Percentiles rank a stretch among this genome's conserved stretches.
These are phyloP conservation scores for Aegilops speltoides DNA, from an alignment of 176 grass and related monocot species.

Conservation along the genomic window DNA sequence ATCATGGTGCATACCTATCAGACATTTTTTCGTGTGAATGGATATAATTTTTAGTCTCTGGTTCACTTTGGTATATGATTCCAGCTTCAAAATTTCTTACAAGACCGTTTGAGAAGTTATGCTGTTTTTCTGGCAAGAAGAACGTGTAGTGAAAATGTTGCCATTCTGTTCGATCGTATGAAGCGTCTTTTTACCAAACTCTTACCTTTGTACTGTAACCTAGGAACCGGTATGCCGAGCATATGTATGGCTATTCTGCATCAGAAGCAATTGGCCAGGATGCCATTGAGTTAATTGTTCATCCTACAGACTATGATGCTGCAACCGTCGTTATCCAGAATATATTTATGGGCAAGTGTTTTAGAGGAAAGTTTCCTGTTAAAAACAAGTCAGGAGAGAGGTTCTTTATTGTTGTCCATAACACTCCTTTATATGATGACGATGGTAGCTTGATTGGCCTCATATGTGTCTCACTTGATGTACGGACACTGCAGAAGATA, in stretches of 20 bases:
- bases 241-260: constrained; percentile 73
- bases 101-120: neutral
- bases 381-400: constrained; percentile 70
- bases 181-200: constrained; percentile 1
- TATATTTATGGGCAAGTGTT: constrained; percentile 75
- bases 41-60: neutral
- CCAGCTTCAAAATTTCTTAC: neutral
- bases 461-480: constrained; percentile 78
- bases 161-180: constrained; percentile 4
- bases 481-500: constrained; percentile 42
- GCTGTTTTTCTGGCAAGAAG: neutral
- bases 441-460: constrained; percentile 78
- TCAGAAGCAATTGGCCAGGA: constrained; percentile 77
- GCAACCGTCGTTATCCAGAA: constrained; percentile 59
- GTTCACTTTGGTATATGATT: neutral
- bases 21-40: neutral
- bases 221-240: constrained; percentile 83
- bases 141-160: neutral
- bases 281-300: constrained; percentile 62
- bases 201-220: constrained; percentile 10
- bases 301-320: constrained; percentile 48
- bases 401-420: constrained; percentile 63
- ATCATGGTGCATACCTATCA: neutral
- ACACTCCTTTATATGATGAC: constrained; percentile 88
- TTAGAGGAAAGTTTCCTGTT: constrained; percentile 85